Conservation (phyloP, 1,139 yeast genomes). For the Arxiozyma telluris region DNA sequence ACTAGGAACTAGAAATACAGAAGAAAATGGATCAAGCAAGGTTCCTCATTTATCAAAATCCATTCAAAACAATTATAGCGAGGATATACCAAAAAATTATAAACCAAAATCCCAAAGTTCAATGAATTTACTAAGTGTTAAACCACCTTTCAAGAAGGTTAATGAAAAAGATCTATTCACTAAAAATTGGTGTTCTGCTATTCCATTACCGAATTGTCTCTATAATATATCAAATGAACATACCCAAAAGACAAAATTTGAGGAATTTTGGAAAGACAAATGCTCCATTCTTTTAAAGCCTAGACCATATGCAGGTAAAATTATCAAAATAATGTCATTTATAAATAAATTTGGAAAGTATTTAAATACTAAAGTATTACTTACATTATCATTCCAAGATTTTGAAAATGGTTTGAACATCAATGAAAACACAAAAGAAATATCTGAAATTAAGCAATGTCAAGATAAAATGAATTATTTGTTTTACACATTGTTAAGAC, state of each 20-base stretch:
- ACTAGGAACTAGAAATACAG: not conserved
- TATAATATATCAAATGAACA: not conserved
- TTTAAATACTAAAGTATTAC: slow-evolving; percentile 26
- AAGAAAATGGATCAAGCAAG: not conserved
- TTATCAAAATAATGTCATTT: slow-evolving; percentile 38
- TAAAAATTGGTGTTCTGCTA: slow-evolving; percentile 6
- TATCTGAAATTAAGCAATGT: slow-evolving; percentile 10
- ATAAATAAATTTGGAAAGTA: slow-evolving; percentile 36
- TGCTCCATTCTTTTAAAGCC: slow-evolving; percentile 15
- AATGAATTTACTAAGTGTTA: not conserved
- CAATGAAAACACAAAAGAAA: slow-evolving; percentile 12
- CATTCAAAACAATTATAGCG: not conserved
- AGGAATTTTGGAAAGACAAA: slow-evolving; percentile 7
- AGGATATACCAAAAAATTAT: not conserved
- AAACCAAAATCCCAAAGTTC: not conserved
- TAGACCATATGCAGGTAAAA: slow-evolving; percentile 39
- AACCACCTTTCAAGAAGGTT: slow-evolving; percentile 5
- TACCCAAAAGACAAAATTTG: not conserved
- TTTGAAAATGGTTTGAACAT: slow-evolving; percentile 43
- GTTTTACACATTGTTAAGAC: slow-evolving; percentile 19
- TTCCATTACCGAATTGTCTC: slow-evolving; percentile 4
- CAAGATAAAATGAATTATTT: slow-evolving; percentile 25
- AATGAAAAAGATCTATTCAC: slow-evolving; percentile 6
- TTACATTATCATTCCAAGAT: slow-evolving; percentile 39
- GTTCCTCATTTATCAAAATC: too few species aligned